Percentiles rank a stretch among this genome's conserved stretches.
Conservation (phyloP, 2,329 filamentous ascomycete genomes). For the Ceratocystis alfenasii region DNA sequence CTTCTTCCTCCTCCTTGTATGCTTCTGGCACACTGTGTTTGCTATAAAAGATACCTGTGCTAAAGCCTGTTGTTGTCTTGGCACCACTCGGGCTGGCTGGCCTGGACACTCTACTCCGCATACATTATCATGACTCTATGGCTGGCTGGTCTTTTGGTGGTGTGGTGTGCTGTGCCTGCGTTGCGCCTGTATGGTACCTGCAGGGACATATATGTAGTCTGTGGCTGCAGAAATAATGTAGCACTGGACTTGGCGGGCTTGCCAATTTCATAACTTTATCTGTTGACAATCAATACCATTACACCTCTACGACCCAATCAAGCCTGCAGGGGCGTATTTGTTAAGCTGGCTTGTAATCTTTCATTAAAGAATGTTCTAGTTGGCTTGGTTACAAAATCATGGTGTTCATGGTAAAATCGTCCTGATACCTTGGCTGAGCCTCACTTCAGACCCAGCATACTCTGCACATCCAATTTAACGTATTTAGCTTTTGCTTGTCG, state of each 20-base stretch:
- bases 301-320: background rate
- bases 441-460: background rate
- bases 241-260: background rate
- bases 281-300: background rate
- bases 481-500: background rate
- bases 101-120: background rate
- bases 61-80: background rate
- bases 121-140: no score
- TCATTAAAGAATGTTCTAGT: background rate
- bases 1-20: background rate
- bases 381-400: slow-evolving; percentile 3
- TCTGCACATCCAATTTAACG: background rate
- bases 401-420: background rate
- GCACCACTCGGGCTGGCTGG: background rate
- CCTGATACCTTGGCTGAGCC: background rate
- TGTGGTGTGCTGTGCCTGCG: background rate
- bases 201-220: background rate
- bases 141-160: background rate
- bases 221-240: background rate
- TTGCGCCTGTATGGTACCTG: background rate
- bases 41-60: background rate
- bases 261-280: background rate
- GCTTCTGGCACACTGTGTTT: slow-evolving; percentile 2
- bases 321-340: background rate
- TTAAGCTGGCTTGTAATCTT: background rate